phyloP scores from a whole-genome alignment of 2,329 filamentous ascomycete genomes.

The Falciphora oryzae region DNA sequence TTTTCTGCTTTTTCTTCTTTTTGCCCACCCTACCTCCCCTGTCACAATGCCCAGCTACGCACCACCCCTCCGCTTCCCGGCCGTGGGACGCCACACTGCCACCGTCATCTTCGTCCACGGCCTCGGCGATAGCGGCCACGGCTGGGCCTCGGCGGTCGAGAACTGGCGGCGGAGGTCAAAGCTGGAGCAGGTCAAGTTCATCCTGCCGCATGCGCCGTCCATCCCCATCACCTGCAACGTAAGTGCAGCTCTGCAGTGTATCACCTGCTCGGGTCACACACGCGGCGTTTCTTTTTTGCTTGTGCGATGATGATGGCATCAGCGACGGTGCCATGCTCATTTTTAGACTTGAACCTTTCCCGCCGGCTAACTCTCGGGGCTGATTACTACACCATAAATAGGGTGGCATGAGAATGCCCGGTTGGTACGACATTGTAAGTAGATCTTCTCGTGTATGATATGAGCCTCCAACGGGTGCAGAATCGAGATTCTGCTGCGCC shows the following conservation, averaged over 20 bases:
- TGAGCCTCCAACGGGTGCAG: background rate
- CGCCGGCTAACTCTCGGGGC: constrained; percentile 5
- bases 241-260: constrained; percentile 24
- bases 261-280: too few relatives aligned
- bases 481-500: background rate
- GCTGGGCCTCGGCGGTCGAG: constrained; percentile 78
- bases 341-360: background rate
- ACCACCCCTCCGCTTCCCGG: constrained; percentile 65
- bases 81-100: constrained; percentile 77
- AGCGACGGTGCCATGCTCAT: background rate
- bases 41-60: constrained; percentile 3
- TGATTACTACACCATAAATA: constrained; percentile 1
- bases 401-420: constrained; percentile 56
- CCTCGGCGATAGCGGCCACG: constrained; percentile 74
- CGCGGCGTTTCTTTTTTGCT: too few relatives aligned
- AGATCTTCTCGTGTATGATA: background rate
- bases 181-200: constrained; percentile 86
- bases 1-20: background rate
- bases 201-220: constrained; percentile 83
- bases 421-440: constrained; percentile 75
- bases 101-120: constrained; percentile 95
- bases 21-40: background rate
- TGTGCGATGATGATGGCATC: too few relatives aligned
- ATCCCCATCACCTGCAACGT: constrained; percentile 75
- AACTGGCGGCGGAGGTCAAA: constrained; percentile 76